These are phyloP conservation scores for Trametes villosa DNA, from an alignment of 768 basidiomycete genomes.

Conservation along the genomic window DNA sequence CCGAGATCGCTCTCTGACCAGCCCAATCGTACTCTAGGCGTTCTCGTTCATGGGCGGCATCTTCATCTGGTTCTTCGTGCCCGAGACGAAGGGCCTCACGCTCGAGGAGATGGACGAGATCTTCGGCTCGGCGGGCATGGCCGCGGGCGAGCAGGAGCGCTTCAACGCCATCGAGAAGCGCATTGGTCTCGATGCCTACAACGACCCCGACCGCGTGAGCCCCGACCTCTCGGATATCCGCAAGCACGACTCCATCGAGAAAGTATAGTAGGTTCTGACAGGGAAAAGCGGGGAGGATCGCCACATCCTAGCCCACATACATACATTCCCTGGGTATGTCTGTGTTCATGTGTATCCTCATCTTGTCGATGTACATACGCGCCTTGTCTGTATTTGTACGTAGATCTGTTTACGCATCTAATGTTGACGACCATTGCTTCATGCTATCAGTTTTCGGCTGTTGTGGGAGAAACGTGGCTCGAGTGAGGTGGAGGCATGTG, in stretches of 20 bases:
- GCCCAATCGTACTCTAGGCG: too few species aligned
- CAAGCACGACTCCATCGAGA: slow-evolving; percentile 16
- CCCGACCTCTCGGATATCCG: slow-evolving; percentile 1
- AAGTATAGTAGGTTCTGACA: neutral
- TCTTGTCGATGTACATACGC: neutral
- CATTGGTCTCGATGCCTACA: slow-evolving; percentile 58
- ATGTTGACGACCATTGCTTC: neutral
- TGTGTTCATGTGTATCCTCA: too few species aligned
- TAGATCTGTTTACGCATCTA: neutral
- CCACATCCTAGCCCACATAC: too few species aligned
- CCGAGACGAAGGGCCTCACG: slow-evolving; percentile 74
- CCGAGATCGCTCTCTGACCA: too few species aligned
- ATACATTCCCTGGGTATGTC: too few species aligned
- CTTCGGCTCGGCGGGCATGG: slow-evolving; percentile 65
- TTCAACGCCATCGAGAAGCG: slow-evolving; percentile 57
- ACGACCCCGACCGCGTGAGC: slow-evolving; percentile 17
- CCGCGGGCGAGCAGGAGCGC: slow-evolving; percentile 56
- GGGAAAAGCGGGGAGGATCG: neutral
- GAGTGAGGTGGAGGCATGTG: too few species aligned
- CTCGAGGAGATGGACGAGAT: slow-evolving; percentile 83
- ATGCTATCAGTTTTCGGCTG: too few species aligned
- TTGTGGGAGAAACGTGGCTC: too few species aligned
- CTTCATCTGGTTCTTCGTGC: slow-evolving; percentile 69
- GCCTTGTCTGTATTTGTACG: neutral
- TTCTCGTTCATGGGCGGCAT: slow-evolving; percentile 71